phyloP scores from a whole-genome alignment of 495 filamentous ascomycete species.

The Letharia lupina region DNA sequence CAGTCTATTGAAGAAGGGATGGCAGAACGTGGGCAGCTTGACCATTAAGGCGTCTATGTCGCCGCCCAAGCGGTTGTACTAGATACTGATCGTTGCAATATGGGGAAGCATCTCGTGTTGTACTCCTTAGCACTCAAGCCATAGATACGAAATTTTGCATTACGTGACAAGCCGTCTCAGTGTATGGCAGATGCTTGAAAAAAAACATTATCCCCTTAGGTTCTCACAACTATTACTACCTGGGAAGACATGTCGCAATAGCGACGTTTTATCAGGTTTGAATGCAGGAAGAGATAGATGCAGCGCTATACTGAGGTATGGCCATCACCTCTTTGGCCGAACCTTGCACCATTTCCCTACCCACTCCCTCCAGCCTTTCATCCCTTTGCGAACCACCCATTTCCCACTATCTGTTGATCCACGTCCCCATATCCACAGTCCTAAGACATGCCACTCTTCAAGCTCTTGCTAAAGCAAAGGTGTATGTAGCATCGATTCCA shows the following conservation, averaged over 20 bases:
- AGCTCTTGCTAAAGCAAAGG: not conserved
- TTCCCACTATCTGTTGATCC: not conserved
- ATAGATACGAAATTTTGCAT: not conserved
- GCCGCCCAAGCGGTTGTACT: conserved; percentile 93
- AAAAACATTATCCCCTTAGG: not conserved
- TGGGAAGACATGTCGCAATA: not conserved
- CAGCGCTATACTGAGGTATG: not conserved
- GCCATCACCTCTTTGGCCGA: not conserved
- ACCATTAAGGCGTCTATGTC: conserved; percentile 99
- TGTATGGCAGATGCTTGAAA: not conserved
- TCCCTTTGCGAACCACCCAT: not conserved
- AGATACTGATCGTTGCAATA: conserved; percentile 30
- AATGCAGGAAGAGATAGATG: not conserved
- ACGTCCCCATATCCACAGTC: not conserved
- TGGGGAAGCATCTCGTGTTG: not conserved
- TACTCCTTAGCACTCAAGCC: not conserved
- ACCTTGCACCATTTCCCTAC: not conserved
- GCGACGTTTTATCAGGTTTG: not conserved
- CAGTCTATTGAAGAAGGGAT: conserved; percentile 98
- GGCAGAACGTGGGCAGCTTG: conserved; percentile 99
- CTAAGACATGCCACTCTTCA: not conserved
- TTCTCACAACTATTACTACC: not conserved
- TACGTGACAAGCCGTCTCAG: not conserved
- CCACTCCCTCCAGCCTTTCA: not conserved
- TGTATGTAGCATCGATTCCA: conserved; percentile 29